These are phyloP conservation scores for Ashbya aceris DNA, from an alignment of 1,139 yeast genomes.

Conservation along the genomic window DNA sequence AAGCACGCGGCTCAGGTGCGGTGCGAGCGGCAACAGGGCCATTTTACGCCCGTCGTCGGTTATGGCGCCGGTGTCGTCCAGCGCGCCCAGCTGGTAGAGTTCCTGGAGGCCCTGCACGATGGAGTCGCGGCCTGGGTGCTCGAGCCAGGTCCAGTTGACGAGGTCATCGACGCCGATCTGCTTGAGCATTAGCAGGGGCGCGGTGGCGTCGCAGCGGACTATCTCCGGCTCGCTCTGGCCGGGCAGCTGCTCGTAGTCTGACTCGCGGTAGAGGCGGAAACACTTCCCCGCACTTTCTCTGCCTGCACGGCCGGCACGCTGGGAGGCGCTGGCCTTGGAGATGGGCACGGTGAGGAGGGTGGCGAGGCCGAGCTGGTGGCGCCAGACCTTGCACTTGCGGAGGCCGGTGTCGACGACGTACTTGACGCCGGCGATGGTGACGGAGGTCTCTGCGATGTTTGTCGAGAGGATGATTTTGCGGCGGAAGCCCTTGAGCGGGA, in stretches of 20 bases:
- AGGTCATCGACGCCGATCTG: constrained; percentile 77
- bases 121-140: constrained; percentile 76
- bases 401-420: constrained; percentile 90
- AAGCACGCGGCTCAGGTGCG: constrained; percentile 83
- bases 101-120: constrained; percentile 69
- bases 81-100: constrained; percentile 68
- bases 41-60: constrained; percentile 72
- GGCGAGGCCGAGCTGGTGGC: constrained; percentile 83
- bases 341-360: constrained; percentile 86
- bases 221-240: constrained; percentile 90
- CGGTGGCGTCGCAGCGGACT: constrained; percentile 71
- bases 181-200: constrained; percentile 77
- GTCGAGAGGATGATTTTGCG: constrained; percentile 87
- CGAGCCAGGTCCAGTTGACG: constrained; percentile 85
- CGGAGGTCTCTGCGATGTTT: constrained; percentile 94
- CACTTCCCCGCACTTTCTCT: constrained; percentile 93
- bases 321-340: constrained; percentile 90
- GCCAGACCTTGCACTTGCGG: constrained; percentile 89
- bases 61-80: constrained; percentile 65
- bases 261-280: constrained; percentile 71
- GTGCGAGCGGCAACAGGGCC: constrained; percentile 85
- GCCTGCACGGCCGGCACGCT: constrained; percentile 97
- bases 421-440: constrained; percentile 91
- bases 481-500: constrained; percentile 40
- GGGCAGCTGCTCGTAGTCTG: constrained; percentile 51